Conservation (phyloP, 371 early-diverging fungal species). For the Syncephalastrum sp. region DNA sequence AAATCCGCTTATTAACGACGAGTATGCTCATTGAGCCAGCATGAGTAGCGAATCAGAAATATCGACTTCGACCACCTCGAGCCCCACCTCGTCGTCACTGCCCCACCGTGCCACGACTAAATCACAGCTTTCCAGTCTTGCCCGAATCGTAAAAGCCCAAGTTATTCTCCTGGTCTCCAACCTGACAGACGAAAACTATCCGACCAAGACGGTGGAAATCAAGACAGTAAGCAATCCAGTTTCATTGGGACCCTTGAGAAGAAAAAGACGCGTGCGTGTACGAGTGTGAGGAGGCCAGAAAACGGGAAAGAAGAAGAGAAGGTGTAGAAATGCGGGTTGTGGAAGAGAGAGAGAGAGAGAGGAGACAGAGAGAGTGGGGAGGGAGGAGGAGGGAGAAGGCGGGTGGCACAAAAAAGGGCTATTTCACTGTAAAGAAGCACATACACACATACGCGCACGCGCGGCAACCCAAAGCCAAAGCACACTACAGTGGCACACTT, state of each 20-base stretch:
- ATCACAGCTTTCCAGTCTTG: conserved; percentile 44
- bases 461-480: too few relatives aligned
- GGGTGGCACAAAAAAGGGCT: too few relatives aligned
- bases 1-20: conserved; percentile 3
- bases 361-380: too few relatives aligned
- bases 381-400: too few relatives aligned
- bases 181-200: conserved; percentile 54
- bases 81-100: conserved; percentile 21
- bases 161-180: conserved; percentile 54
- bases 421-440: not conserved
- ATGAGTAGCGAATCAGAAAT: conserved; percentile 47
- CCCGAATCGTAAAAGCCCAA: conserved; percentile 66
- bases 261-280: too few relatives aligned
- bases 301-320: too few relatives aligned
- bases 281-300: too few relatives aligned
- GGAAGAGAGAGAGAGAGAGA: too few relatives aligned
- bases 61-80: conserved; percentile 23
- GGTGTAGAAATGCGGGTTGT: too few relatives aligned
- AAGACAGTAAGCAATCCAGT: conserved; percentile 38
- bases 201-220: conserved; percentile 51
- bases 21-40: conserved; percentile 17
- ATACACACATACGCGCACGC: too few relatives aligned
- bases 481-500: too few relatives aligned
- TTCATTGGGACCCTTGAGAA: too few relatives aligned
- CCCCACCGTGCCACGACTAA: conserved; percentile 22